Evolutionary conservation across 2,329 filamentous ascomycete genomes (phyloP), one percentile per base, ranked within the genome.

Genomic region (Nemania diffusa): DNA sequence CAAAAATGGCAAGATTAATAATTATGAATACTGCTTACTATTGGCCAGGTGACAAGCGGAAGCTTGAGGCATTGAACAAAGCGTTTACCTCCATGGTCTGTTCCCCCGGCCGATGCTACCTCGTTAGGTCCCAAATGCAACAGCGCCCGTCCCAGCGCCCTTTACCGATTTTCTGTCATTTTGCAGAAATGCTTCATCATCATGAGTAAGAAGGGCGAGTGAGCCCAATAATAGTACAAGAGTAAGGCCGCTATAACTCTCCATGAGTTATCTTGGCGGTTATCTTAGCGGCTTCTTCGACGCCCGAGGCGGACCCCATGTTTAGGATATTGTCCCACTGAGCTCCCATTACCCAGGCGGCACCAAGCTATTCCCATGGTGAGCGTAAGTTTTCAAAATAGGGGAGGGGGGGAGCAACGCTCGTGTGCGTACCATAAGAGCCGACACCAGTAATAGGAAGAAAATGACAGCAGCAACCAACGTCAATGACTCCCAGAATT

Each of bases 321-420:
- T 83, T 75, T 72, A 87, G 84, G 8, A 90, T 87, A 68, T 91
- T 82, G 78, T 97, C 93, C 79, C 97, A 96, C 64, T 91, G 87
- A 32, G 94, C 94, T 64, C 95, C 94, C 71, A 94, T 85, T 57
- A 91, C 81, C 87, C 89, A 97, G 9, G 95, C 95, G 44, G 87
- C 81, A 61, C 89, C 89, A 72, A 97, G 81, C 94, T 97, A 73
- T 59, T 60, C 3, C 46, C 40, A 9, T 40, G 3, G 63, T 77
- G 32, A 75, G 69, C 61, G 50, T 17, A 29, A 17, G 42, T 55
- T 17, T 15, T 44, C 11, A 34, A 48, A 17, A 13, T 26, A 20
- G 22, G 24, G 26, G 32, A 50, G 6, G 17, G 44, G 48, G 20
- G 44, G 44, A 9, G 56, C 17, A 44, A 61, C 27, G 22, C 5